Evolutionary conservation across 73 alveolate genomes (phyloP).

Genomic region (Paraurostyla sp.): DNA sequence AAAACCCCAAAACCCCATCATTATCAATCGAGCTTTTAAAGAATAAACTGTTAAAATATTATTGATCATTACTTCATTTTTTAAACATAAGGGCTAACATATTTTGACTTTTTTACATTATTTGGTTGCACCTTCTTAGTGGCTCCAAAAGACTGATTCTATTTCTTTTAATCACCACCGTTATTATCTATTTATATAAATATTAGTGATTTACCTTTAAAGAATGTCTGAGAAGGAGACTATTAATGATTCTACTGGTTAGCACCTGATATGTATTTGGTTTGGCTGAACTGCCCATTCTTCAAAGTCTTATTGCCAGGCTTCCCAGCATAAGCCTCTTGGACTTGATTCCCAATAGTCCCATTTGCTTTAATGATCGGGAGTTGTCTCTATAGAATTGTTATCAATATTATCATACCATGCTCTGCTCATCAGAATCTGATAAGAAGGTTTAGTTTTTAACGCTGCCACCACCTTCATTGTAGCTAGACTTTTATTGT

Average conservation of each 20-base stretch:
- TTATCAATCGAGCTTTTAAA: too few species aligned
- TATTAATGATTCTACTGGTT: neutral
- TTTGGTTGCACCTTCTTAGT: too few species aligned
- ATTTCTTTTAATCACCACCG: too few species aligned
- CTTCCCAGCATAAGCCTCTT: neutral
- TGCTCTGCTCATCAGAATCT: neutral
- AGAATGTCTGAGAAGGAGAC: conserved; percentile 12
- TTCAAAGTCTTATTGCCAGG: neutral
- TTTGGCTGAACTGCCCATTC: neutral
- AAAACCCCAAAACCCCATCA: too few species aligned
- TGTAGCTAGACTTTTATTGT: neutral
- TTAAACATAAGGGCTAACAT: too few species aligned
- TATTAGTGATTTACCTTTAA: too few species aligned
- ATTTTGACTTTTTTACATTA: too few species aligned
- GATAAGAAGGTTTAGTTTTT: neutral
- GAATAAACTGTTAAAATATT: too few species aligned
- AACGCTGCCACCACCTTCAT: neutral
- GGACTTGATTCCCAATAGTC: neutral
- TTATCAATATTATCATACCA: neutral
- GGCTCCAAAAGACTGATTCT: too few species aligned
- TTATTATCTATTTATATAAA: too few species aligned
- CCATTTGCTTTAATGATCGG: neutral
- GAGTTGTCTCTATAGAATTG: neutral
- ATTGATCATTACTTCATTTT: too few species aligned
- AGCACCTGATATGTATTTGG: neutral